A percentile compares a stretch with the other conserved stretches of the same genome.
Evolutionary conservation across 2,329 filamentous ascomycete genomes (phyloP).

Genomic region (Verticillium tricorpus): DNA sequence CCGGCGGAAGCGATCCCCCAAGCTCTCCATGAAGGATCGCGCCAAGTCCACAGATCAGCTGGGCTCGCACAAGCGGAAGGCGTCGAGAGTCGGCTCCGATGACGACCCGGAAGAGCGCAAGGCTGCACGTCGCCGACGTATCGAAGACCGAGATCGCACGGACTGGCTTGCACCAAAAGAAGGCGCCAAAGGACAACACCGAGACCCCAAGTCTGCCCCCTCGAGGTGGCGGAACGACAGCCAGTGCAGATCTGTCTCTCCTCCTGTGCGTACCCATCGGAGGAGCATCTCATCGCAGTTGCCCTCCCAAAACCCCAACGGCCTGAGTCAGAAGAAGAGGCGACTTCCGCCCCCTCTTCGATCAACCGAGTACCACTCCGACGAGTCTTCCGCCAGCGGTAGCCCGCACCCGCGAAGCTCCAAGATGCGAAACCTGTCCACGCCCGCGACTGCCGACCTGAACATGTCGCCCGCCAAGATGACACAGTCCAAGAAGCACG

Average conservation of each 20-base stretch:
- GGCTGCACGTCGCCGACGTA: conserved; percentile 45
- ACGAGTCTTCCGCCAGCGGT: conserved; percentile 59
- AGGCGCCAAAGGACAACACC: conserved; percentile 4
- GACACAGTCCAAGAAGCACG: conserved; percentile 73
- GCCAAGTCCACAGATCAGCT: conserved; percentile 42
- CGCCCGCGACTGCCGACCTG: conserved; percentile 52
- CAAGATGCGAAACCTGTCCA: conserved; percentile 51
- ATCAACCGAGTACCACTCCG: conserved; percentile 62
- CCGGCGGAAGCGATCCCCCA: conserved; percentile 36
- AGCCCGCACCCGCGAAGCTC: conserved; percentile 56
- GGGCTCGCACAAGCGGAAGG: conserved; percentile 47
- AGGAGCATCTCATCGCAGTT: conserved; percentile 63
- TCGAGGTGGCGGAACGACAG: conserved; percentile 28
- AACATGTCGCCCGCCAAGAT: conserved; percentile 65
- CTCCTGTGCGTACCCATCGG: conserved; percentile 53
- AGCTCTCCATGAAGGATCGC: conserved; percentile 41
- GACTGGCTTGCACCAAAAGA: conserved; percentile 5
- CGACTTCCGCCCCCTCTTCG: conserved; percentile 57
- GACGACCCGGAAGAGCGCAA: conserved; percentile 53
- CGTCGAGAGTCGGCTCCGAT: conserved; percentile 50
- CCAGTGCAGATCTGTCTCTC: conserved; percentile 50
- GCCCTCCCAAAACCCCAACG: conserved; percentile 48
- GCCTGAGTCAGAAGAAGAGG: conserved; percentile 56
- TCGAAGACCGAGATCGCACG: conserved; percentile 29
- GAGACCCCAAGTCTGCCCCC: conserved; percentile 27